These are phyloP conservation scores for Talaromyces sp. DNA, from an alignment of 2,329 filamentous ascomycete species.

Conservation along the genomic window DNA sequence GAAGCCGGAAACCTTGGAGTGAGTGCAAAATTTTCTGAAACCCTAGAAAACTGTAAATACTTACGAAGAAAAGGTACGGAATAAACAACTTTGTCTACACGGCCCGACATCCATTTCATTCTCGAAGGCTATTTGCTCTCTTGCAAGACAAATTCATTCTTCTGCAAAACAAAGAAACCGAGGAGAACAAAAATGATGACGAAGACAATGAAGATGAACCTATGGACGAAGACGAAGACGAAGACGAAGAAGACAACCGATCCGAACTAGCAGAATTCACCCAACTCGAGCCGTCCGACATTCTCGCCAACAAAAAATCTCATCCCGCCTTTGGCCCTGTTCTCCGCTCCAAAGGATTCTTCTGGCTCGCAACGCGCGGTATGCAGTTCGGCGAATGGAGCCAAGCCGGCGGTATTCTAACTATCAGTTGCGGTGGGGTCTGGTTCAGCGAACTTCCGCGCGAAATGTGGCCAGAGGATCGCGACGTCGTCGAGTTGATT, in stretches of 20 bases:
- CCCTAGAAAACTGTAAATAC: background rate
- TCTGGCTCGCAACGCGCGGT: slow-evolving; percentile 39
- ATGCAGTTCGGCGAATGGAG: slow-evolving; percentile 40
- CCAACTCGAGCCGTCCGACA: slow-evolving; percentile 25
- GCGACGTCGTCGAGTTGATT: slow-evolving; percentile 44
- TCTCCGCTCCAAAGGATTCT: slow-evolving; percentile 40
- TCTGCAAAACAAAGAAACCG: slow-evolving; percentile 30
- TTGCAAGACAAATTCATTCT: slow-evolving; percentile 42
- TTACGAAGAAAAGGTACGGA: slow-evolving; percentile 45
- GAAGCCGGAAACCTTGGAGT: slow-evolving; percentile 66
- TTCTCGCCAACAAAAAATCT: slow-evolving; percentile 33
- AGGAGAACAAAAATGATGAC: slow-evolving; percentile 21
- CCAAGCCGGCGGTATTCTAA: slow-evolving; percentile 41
- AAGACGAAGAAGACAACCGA: slow-evolving; percentile 11
- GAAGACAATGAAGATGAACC: slow-evolving; percentile 20
- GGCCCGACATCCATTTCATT: slow-evolving; percentile 48
- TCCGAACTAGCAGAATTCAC: slow-evolving; percentile 25
- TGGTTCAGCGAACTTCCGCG: slow-evolving; percentile 56
- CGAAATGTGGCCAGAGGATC: slow-evolving; percentile 47
- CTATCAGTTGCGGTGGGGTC: slow-evolving; percentile 34
- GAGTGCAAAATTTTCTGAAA: slow-evolving; percentile 15
- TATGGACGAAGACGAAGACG: slow-evolving; percentile 11
- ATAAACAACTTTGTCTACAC: slow-evolving; percentile 67
- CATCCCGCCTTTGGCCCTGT: slow-evolving; percentile 33
- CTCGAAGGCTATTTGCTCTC: slow-evolving; percentile 33